Percentiles rank a stretch among this genome's conserved stretches.
Conservation (phyloP, 805 yeast species). For the Lachancea sp. region DNA sequence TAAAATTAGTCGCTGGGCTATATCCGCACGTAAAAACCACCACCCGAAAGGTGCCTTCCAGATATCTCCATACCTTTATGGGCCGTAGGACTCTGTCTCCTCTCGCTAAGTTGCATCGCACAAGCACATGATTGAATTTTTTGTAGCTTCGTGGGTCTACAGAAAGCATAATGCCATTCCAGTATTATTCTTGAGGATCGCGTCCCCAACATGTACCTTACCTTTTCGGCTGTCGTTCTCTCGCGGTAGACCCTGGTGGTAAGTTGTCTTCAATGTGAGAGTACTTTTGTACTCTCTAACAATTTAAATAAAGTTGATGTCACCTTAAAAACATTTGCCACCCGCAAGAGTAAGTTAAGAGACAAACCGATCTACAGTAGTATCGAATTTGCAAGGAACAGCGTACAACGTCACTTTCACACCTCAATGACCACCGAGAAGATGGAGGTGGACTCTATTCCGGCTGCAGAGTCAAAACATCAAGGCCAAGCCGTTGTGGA, state of each 20-base stretch:
- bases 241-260: no score
- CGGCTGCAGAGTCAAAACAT: conserved; percentile 9
- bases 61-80: no score
- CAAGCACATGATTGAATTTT: no score
- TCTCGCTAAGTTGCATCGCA: no score
- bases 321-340: conserved; percentile 3
- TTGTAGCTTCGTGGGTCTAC: no score
- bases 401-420: neutral
- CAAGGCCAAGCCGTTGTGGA: conserved; percentile 30
- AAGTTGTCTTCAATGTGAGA: neutral
- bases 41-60: no score
- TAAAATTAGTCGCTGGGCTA: neutral
- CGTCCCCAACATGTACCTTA: no score
- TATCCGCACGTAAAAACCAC: no score
- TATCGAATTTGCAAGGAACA: no score
- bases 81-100: no score
- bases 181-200: neutral
- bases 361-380: neutral
- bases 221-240: no score
- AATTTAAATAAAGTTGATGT: no score
- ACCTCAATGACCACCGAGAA: conserved; percentile 16
- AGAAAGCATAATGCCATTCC: neutral
- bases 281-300: conserved; percentile 1
- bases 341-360: neutral
- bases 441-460: conserved; percentile 24